These are phyloP conservation scores for Piloderma croceum DNA, from an alignment of 768 basidiomycete species.

Conservation along the genomic window DNA sequence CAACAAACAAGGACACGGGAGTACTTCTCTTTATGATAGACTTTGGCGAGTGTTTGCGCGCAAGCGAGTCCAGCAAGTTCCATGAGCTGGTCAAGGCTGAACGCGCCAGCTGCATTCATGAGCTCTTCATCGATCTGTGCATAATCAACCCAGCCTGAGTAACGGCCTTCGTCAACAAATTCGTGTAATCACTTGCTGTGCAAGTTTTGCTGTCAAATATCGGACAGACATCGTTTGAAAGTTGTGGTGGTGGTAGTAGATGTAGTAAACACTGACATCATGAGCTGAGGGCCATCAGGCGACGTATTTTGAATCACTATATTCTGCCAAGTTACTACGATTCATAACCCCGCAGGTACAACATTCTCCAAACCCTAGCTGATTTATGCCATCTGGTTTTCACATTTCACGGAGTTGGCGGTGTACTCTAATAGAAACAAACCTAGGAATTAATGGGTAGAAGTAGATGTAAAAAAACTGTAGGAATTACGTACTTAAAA, in stretches of 20 bases:
- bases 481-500: too few relatives aligned
- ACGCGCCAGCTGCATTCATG: slow-evolving; percentile 84
- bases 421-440: too few relatives aligned
- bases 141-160: not conserved
- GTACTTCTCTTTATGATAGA: slow-evolving; percentile 64
- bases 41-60: slow-evolving; percentile 79
- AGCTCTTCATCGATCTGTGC: slow-evolving; percentile 88
- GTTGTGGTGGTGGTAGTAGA: not conserved
- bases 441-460: too few relatives aligned
- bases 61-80: slow-evolving; percentile 94
- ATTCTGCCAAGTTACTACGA: too few relatives aligned
- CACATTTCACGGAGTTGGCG: too few relatives aligned
- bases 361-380: too few relatives aligned
- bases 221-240: slow-evolving; percentile 44
- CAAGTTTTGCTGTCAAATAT: slow-evolving; percentile 65
- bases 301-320: too few relatives aligned
- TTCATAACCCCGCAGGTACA: too few relatives aligned
- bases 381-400: too few relatives aligned
- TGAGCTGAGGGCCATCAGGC: not conserved
- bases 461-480: too few relatives aligned
- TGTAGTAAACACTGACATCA: not conserved
- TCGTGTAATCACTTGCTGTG: slow-evolving; percentile 65
- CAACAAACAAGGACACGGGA: slow-evolving; percentile 88
- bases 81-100: slow-evolving; percentile 97
- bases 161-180: too few relatives aligned